Evolutionary conservation across 164 flowering plant species (phyloP), one percentile per base, ranked within the genome.

Genomic region (Warburgia ugandensis): DNA sequence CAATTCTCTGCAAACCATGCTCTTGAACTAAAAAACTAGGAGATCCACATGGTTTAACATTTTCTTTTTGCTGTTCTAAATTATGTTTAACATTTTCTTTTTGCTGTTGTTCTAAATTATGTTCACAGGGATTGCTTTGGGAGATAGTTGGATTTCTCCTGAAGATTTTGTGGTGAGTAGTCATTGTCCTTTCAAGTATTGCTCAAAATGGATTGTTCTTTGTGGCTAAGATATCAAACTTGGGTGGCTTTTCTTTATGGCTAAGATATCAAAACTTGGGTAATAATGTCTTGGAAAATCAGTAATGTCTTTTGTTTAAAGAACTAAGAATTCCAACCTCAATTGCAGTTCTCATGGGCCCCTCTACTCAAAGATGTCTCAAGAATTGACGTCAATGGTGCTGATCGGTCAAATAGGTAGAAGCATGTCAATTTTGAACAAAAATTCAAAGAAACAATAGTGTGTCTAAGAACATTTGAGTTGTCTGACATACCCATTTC

Each of bases 61-160:
- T n/a, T n/a, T n/a, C n/a, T n/a, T n/a, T n/a, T n/a, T n/a, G n/a
- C n/a, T n/a, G n/a, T n/a, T n/a, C n/a, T n/a, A n/a, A n/a, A 39
- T 39, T 14, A n/a, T 39, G 8, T 16, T 14, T 10, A 6, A 6
- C 16, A 2, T 39, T 39, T 39, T 3, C 6, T 39, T 39, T 39
- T 16, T 39, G 19, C 19, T 7, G 5, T 14, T 22, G 20, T 39
- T 39, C 7, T n/a, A 19, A 4, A 1, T 27, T 22, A 22, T 35
- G 3, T 38, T 6, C 52, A 38, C 40, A 90, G 97, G 98, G 41
- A 67, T 91, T 64, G 95, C 72, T 32, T 62, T 91, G 62, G 98
- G 98, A 45, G 84, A 91, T 56, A 81, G 80, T 60, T 91, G 98
- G 98, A 91, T 91, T 54, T 91, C 98, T 32, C 98, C 98, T 2